These are phyloP conservation scores for Ustilago tritici DNA, from an alignment of 1,284 basidiomycete species.

Conservation along the genomic window DNA sequence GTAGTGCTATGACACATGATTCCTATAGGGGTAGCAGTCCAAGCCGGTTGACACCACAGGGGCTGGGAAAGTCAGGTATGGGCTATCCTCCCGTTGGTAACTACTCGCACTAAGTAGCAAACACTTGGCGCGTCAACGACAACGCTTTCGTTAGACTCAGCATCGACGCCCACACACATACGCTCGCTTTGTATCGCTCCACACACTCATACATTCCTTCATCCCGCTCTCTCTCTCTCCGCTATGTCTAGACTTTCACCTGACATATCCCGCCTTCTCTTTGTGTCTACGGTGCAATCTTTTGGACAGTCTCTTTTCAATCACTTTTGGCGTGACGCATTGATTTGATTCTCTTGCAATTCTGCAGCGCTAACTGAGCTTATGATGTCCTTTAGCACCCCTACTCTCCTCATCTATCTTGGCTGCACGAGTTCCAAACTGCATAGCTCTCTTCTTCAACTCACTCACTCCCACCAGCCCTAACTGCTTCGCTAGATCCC, in stretches of 20 bases:
- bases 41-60: constrained; percentile 16
- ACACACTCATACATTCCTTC: constrained; percentile 7
- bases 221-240: neutral
- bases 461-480: constrained; percentile 73
- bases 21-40: constrained; percentile 39
- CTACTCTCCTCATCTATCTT: constrained; percentile 78
- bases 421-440: constrained; percentile 91
- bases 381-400: constrained; percentile 64
- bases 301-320: constrained; percentile 4
- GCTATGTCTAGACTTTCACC: constrained; percentile 1
- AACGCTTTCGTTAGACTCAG: neutral
- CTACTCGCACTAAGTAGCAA: constrained; percentile 29
- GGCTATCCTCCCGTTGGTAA: constrained; percentile 42
- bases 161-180: neutral
- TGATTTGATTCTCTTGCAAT: neutral
- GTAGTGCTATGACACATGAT: constrained; percentile 51
- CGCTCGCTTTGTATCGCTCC: neutral
- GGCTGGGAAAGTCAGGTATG: constrained; percentile 32
- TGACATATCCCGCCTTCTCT: neutral
- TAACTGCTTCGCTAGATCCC: constrained; percentile 69
- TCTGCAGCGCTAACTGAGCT: constrained; percentile 9
- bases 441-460: constrained; percentile 90
- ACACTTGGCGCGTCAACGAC: neutral
- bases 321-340: neutral
- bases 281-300: constrained; percentile 2